Conservation (phyloP, 2,329 filamentous ascomycete species). For the Graphium sp. region DNA sequence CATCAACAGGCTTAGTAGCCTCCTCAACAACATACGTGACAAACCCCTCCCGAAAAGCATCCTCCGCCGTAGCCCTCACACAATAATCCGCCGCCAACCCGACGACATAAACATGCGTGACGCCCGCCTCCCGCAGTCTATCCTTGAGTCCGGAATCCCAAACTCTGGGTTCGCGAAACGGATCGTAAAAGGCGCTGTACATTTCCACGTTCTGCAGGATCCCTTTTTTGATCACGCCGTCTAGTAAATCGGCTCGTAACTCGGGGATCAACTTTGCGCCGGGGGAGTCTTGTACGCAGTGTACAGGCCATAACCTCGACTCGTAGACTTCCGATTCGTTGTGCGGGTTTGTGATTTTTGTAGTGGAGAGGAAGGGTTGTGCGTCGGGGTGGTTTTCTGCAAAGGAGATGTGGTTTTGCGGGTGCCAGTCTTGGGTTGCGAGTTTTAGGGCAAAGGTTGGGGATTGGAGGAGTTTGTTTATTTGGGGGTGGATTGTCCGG, state of each 20-base stretch:
- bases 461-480: conserved; percentile 60
- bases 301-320: conserved; percentile 71
- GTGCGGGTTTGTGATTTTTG: conserved; percentile 49
- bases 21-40: conserved; percentile 62
- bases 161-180: conserved; percentile 46
- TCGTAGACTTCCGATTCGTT: conserved; percentile 45
- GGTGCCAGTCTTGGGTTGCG: conserved; percentile 90
- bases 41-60: conserved; percentile 64
- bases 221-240: conserved; percentile 64
- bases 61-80: conserved; percentile 64
- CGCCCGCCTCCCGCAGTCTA: conserved; percentile 32
- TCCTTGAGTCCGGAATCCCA: conserved; percentile 45
- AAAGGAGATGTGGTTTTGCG: conserved; percentile 71
- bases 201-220: conserved; percentile 62
- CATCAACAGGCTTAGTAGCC: conserved; percentile 57
- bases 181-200: conserved; percentile 83
- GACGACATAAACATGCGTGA: conserved; percentile 67
- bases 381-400: conserved; percentile 58
- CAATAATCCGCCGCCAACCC: conserved; percentile 85
- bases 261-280: conserved; percentile 63
- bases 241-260: conserved; percentile 41
- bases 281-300: conserved; percentile 62
- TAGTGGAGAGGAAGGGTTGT: conserved; percentile 47
- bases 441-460: conserved; percentile 61
- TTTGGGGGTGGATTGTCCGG: conserved; percentile 47